Evolutionary conservation across 495 filamentous ascomycete species (phyloP).

Genomic region (Aspergillus funiculosus): DNA sequence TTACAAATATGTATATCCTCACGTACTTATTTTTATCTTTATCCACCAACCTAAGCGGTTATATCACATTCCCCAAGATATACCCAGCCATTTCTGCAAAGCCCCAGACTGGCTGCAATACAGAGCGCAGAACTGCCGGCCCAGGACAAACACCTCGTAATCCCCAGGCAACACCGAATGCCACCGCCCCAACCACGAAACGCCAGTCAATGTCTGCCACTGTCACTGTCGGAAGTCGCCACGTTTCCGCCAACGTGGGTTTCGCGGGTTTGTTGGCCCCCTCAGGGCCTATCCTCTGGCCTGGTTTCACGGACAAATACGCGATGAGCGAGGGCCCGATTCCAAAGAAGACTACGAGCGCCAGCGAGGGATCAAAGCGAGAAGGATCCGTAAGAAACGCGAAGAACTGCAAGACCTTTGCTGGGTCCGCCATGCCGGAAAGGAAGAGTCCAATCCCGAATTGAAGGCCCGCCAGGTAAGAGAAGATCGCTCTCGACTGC

Average conservation of each 20-base stretch:
- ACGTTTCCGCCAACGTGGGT: constrained; percentile 42
- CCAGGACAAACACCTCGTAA: constrained; percentile 52
- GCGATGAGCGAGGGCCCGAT: constrained; percentile 41
- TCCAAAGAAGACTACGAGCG: constrained; percentile 46
- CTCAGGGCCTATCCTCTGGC: constrained; percentile 18
- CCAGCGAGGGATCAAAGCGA: constrained; percentile 50
- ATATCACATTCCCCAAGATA: constrained; percentile 35
- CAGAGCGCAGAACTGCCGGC: constrained; percentile 44
- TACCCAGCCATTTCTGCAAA: constrained; percentile 47
- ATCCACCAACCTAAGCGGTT: background rate
- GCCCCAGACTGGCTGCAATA: constrained; percentile 48
- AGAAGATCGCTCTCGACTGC: constrained; percentile 25
- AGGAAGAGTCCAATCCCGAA: constrained; percentile 52
- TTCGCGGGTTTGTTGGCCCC: constrained; percentile 14
- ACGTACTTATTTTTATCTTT: background rate
- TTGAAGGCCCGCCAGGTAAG: constrained; percentile 44
- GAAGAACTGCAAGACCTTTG: constrained; percentile 52
- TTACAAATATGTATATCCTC: background rate
- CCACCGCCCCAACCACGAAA: constrained; percentile 45
- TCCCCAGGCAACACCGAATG: constrained; percentile 55
- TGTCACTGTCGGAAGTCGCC: constrained; percentile 42
- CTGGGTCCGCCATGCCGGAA: constrained; percentile 49
- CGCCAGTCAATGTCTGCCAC: constrained; percentile 48
- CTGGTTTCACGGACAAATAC: constrained; percentile 30
- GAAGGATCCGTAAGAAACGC: constrained; percentile 37